Base-by-base conservation (phyloP, 495 filamentous ascomycete species). In the Penicillium paradoxum region DNA sequence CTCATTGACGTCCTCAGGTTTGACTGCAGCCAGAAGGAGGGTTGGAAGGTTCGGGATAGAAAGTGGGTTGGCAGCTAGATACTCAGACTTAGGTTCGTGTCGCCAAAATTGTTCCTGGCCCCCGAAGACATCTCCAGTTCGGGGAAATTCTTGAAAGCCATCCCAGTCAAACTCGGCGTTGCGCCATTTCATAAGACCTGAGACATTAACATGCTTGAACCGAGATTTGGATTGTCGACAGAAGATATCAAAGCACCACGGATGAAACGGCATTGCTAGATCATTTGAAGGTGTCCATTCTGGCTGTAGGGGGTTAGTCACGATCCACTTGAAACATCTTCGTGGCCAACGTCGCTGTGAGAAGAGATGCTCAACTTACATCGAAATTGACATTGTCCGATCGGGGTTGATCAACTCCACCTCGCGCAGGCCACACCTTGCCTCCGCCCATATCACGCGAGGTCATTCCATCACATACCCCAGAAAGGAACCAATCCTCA, bases 191-290 rank as follows among this genome's bases (percentile, higher is more conserved):
- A 63, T 58, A 1, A 71, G 44, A 0, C 58, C 56, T 10, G 55
- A 21, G 10, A 58, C 21, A 18, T 64, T 57, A 6, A 68, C 30
- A 1, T 38, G 27, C 3, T 55, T 44, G 15, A 69, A 56, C 3
- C 52, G 54, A 9, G 17, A 4, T 39, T 55, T 55, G 21, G 64
- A 65, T 27, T 64, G 53, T 4, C 55, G 58, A 11, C 42, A 57
- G 39, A 63, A 69, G 14, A 68, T 65, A 33, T 71, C 68, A 33
- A 73, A 67, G 50, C 68, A 69, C 45, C 64, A 61, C 2, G 69
- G 67, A 45, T 72, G 67, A 34, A 72, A 68, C 1, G 68, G 69
- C 62, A 70, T 56, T 6, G 58, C 58, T 24, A 50, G 24, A 5
- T 40, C 51, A 29, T 56, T 36, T 37, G 30, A 7, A 7, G 3